Base-by-base conservation (phyloP, 164 flowering plant genomes). In the Vitis amurensis region DNA sequence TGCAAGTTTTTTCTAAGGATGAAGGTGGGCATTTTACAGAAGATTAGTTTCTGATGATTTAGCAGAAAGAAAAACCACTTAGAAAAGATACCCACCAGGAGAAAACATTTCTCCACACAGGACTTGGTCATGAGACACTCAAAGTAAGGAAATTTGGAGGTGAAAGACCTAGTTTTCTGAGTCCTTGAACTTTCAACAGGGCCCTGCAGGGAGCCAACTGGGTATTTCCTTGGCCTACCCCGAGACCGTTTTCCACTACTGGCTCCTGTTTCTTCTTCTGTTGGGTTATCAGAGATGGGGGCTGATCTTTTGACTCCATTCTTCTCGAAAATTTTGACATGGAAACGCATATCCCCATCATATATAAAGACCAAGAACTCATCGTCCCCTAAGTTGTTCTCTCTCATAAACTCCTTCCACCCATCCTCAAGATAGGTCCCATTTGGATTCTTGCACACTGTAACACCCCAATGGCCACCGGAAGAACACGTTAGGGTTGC, bases 311-410 rank as follows among this genome's bases (percentile, higher is more conserved):
- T 67, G 0, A 47, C 16, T 2, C 69, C 79, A 23, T 3, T 67
- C 19, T 49, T 15, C 3, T 59, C 73, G 50, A 68, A 79, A 7
- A 76, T 64, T 14, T 30, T 59, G 9, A 79, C 74, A 23, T 55
- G 44, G 61, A 79, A 79, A 29, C 51, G n/a, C 71, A 56, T 63
- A 0, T 61, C 8, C 15, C 80, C 83, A 55, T 77, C 69, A 59
- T 80, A 77, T 14, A 5, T 66, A 68, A 80, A 77, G 23, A 74
- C 3, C 29, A 77, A 11, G 19, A 68, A 59, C 49, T 78, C 80
- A 10, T 11, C 0, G 1, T 59, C n/a, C 1, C 63, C 51, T 1
- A 80, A 37, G 1, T 50, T 52, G 55, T 80, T 64, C 4, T 61
- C 59, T 71, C 14, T 66, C 2, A 48, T n/a, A 50, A 77, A 77